Percentiles rank a stretch among this genome's conserved stretches.
These are phyloP conservation scores for Paramecium pentaurelia DNA, from an alignment of 73 alveolate genomes.

Conservation along the genomic window DNA sequence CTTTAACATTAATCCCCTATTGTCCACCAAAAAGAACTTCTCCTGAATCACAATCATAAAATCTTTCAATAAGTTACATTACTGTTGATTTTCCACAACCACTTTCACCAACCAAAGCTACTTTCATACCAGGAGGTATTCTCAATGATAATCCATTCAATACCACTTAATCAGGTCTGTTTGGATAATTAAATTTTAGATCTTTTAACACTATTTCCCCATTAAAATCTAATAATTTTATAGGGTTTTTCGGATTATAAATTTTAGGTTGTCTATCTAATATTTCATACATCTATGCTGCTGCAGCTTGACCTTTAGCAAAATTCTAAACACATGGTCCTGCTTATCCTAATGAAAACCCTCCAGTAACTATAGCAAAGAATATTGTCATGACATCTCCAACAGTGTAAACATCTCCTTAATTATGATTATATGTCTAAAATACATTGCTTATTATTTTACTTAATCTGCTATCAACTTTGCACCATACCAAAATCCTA, in stretches of 20 bases:
- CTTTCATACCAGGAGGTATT: conserved; percentile 75
- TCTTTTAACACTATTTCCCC: conserved; percentile 90
- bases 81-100: conserved; percentile 71
- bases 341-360: conserved; percentile 72
- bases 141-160: conserved; percentile 66
- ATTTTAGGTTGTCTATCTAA: conserved; percentile 58
- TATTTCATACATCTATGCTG: conserved; percentile 47
- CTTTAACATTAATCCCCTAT: conserved; percentile 50
- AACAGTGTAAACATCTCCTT: conserved; percentile 63
- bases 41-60: conserved; percentile 48
- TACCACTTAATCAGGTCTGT: conserved; percentile 50
- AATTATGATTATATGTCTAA: conserved; percentile 13
- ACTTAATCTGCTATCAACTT: conserved; percentile 39
- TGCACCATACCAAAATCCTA: conserved; percentile 59
- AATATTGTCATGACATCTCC: conserved; percentile 70
- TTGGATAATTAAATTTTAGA: conserved; percentile 88
- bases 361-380: conserved; percentile 73
- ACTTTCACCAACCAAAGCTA: conserved; percentile 86
- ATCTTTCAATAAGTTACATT: conserved; percentile 32
- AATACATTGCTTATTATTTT: not conserved
- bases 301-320: conserved; percentile 69
- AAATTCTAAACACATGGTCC: conserved; percentile 78
- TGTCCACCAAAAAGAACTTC: conserved; percentile 44
- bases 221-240: conserved; percentile 45
- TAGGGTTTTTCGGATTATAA: not conserved